Conservation (phyloP, 2,329 filamentous ascomycete species). For the Ophiocordyceps unilateralis region DNA sequence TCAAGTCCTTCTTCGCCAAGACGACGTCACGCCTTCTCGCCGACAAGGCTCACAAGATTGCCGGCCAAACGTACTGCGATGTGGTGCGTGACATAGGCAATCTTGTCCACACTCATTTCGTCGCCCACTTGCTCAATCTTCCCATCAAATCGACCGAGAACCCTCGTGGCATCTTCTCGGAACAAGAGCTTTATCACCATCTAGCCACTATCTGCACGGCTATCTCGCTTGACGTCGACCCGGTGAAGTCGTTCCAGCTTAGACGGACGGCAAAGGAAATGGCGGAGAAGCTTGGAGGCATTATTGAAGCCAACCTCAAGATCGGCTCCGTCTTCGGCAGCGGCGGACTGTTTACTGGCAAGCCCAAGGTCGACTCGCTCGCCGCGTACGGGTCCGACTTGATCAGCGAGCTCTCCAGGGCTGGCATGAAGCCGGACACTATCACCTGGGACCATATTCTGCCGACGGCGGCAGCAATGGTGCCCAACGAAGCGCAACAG, state of each 20-base stretch:
- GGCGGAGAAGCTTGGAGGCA: conserved; percentile 37
- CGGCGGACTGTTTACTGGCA: conserved; percentile 31
- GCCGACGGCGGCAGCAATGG: conserved; percentile 47
- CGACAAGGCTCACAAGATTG: conserved; percentile 47
- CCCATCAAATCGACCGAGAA: conserved; percentile 47
- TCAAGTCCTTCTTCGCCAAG: conserved; percentile 50
- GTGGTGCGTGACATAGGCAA: conserved; percentile 55
- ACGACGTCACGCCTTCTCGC: conserved; percentile 43
- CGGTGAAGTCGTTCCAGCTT: conserved; percentile 47
- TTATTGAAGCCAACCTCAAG: conserved; percentile 50
- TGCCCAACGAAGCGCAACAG: conserved; percentile 54
- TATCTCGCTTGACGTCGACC: conserved; percentile 50
- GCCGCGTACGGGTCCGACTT: conserved; percentile 47
- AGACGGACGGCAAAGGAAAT: conserved; percentile 40
- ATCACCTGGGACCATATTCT: conserved; percentile 56
- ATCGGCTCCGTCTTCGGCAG: conserved; percentile 23
- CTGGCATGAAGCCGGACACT: conserved; percentile 43
- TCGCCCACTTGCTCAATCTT: conserved; percentile 43
- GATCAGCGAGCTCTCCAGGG: conserved; percentile 46
- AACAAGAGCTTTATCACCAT: conserved; percentile 41
- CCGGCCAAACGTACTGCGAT: conserved; percentile 42
- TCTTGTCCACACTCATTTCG: conserved; percentile 46
- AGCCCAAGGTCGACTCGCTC: conserved; percentile 34
- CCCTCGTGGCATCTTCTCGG: conserved; percentile 38
- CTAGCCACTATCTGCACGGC: conserved; percentile 48